These are phyloP conservation scores for Corylus heterophylla DNA, from an alignment of 306 rosid genomes.

Conservation along the genomic window DNA sequence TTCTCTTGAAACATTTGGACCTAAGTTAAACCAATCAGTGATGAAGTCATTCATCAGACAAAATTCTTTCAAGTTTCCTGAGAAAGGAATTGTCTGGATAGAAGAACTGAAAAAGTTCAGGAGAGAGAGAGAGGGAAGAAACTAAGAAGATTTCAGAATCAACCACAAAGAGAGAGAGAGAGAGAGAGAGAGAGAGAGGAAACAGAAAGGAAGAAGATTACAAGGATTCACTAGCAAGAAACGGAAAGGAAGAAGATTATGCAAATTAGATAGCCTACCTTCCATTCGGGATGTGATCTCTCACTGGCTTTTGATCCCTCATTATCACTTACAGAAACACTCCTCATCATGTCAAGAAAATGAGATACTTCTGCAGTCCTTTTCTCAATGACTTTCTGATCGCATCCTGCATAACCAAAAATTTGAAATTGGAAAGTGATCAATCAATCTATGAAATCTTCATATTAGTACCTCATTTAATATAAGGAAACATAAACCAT, in stretches of 20 bases:
- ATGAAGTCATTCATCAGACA: constrained; percentile 11
- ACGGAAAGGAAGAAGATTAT: constrained; percentile 11
- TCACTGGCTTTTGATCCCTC: constrained; percentile 31
- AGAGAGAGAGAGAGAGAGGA: not conserved
- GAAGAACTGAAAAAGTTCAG: constrained; percentile 1
- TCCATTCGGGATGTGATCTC: constrained; percentile 65
- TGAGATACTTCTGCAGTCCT: constrained; percentile 62
- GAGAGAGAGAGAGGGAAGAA: not conserved
- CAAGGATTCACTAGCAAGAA: too few relatives aligned
- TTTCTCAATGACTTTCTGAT: constrained; percentile 45
- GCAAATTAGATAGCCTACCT: constrained; percentile 50
- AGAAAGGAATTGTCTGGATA: constrained; percentile 10
- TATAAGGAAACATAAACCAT: not conserved
- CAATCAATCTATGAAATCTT: constrained; percentile 1
- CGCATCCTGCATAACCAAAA: constrained; percentile 49
- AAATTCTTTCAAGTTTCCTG: not conserved
- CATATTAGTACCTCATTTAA: not conserved
- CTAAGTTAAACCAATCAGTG: not conserved
- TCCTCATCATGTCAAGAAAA: constrained; percentile 87
- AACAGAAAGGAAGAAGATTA: too few relatives aligned
- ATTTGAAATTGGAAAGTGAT: constrained; percentile 4
- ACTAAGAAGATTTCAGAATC: not conserved
- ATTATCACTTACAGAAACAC: constrained; percentile 49
- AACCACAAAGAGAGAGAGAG: not conserved
- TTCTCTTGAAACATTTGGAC: constrained; percentile 11